Percentiles rank a stretch among this genome's conserved stretches.
These are phyloP conservation scores for Colletotrichum orbiculare DNA, from an alignment of 2,329 filamentous ascomycete species.

Conservation along the genomic window DNA sequence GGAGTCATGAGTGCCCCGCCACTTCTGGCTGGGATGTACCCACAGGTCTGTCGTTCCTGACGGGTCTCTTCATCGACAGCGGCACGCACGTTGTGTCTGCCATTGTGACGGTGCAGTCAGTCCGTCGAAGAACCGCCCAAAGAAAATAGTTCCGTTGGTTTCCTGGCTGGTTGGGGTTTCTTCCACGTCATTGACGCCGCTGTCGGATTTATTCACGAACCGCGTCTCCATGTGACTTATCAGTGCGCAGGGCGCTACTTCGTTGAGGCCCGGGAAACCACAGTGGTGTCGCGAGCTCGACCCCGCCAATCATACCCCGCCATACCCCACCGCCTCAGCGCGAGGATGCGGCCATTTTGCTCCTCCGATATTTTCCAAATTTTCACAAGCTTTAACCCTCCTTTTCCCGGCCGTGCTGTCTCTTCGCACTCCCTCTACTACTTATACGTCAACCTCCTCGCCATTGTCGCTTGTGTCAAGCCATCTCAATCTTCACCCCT, in stretches of 20 bases:
- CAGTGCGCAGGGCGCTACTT: neutral
- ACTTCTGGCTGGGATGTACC: too few relatives aligned
- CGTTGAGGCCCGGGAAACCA: neutral
- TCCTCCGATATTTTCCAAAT: slow-evolving; percentile 30
- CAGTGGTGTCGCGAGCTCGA: slow-evolving; percentile 24
- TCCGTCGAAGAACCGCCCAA: too few relatives aligned
- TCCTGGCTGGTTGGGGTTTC: too few relatives aligned
- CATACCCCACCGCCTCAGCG: slow-evolving; percentile 34
- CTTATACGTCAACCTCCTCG: slow-evolving; percentile 28
- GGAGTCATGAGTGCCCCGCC: too few relatives aligned
- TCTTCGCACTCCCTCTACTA: slow-evolving; percentile 4
- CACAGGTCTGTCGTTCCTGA: too few relatives aligned
- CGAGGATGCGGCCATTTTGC: slow-evolving; percentile 36
- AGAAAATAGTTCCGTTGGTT: too few relatives aligned
- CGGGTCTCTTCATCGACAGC: too few relatives aligned
- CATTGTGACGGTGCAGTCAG: too few relatives aligned
- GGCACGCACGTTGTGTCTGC: too few relatives aligned
- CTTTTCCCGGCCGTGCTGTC: slow-evolving; percentile 29
- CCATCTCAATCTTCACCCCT: slow-evolving; percentile 1
- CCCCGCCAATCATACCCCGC: slow-evolving; percentile 37
- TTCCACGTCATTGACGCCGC: too few relatives aligned
- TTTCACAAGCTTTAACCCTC: slow-evolving; percentile 32
- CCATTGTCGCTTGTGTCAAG: slow-evolving; percentile 33
- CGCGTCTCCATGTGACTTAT: too few relatives aligned
- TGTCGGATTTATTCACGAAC: too few relatives aligned